Percentiles rank a stretch among this genome's conserved stretches.
These are phyloP conservation scores for Aureobasidium pullulans DNA, from an alignment of 2,329 filamentous ascomycete species.

Conservation along the genomic window DNA sequence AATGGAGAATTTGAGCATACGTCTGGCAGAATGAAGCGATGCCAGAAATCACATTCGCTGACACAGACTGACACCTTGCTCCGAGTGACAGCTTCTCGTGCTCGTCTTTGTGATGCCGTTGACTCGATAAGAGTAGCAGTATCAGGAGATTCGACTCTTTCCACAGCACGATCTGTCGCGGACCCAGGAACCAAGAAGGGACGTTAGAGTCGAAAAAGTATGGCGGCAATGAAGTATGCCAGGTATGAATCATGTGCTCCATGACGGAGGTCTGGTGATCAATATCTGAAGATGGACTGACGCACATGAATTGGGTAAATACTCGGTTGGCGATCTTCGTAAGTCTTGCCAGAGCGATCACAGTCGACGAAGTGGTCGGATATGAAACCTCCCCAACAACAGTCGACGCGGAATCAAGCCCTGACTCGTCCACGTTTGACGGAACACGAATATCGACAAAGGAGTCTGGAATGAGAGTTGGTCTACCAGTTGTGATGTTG, in stretches of 20 bases:
- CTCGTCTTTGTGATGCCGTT: slow-evolving; percentile 16
- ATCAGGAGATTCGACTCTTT: slow-evolving; percentile 20
- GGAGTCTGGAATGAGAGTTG: slow-evolving; percentile 38
- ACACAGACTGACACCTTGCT: slow-evolving; percentile 15
- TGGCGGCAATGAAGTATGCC: slow-evolving; percentile 17
- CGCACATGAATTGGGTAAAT: slow-evolving; percentile 17
- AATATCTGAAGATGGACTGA: slow-evolving; percentile 13
- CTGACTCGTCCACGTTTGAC: slow-evolving; percentile 38
- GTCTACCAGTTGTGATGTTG: slow-evolving; percentile 43
- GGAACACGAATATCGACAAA: slow-evolving; percentile 38
- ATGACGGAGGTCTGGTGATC: slow-evolving; percentile 17
- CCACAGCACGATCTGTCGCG: slow-evolving; percentile 19
- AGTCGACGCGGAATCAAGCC: slow-evolving; percentile 13
- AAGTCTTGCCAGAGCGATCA: slow-evolving; percentile 18
- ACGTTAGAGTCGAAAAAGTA: slow-evolving; percentile 18
- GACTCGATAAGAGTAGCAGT: slow-evolving; percentile 16
- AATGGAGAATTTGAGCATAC: slow-evolving; percentile 9
- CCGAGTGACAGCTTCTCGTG: slow-evolving; percentile 17
- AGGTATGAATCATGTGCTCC: slow-evolving; percentile 19
- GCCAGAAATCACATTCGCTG: slow-evolving; percentile 14
- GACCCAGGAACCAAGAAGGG: slow-evolving; percentile 19
- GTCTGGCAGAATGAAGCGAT: slow-evolving; percentile 17
- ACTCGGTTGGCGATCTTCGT: slow-evolving; percentile 20
- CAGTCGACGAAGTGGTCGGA: slow-evolving; percentile 17
- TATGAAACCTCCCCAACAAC: slow-evolving; percentile 13